phyloP scores from a whole-genome alignment of 164 flowering plant genomes.

The Annona squamosa region DNA sequence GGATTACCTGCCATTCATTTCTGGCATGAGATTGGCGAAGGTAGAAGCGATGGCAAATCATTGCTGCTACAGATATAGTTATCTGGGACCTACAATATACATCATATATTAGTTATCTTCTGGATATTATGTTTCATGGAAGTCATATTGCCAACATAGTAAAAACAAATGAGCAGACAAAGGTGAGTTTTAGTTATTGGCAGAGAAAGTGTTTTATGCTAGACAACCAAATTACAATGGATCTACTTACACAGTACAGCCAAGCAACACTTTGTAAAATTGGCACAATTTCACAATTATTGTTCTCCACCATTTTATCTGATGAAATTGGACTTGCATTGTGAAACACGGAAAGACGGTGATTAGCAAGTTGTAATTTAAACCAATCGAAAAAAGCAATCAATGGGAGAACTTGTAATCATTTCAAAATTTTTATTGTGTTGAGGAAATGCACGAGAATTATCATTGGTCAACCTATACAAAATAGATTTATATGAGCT shows the following conservation, averaged over 20 bases:
- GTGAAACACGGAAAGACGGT: not conserved
- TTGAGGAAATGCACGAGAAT: conserved; percentile 1
- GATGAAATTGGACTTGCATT: not conserved
- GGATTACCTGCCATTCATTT: conserved; percentile 55
- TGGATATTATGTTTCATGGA: not conserved
- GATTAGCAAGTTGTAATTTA: not conserved
- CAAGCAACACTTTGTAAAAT: too few relatives aligned
- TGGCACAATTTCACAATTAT: not conserved
- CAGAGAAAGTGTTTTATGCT: not conserved
- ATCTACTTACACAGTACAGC: too few relatives aligned
- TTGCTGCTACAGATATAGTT: conserved; percentile 50
- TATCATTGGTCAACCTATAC: not conserved
- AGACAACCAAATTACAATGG: not conserved
- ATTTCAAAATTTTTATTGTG: not conserved
- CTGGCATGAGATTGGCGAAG: conserved; percentile 60
- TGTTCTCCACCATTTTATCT: not conserved
- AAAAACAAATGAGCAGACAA: not conserved
- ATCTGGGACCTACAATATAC: conserved; percentile 44
- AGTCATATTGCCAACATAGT: not conserved
- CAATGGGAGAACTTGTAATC: not conserved
- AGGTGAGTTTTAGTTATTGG: not conserved
- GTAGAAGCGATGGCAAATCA: conserved; percentile 66
- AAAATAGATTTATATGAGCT: not conserved
- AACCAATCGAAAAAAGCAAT: too few relatives aligned
- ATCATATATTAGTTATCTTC: conserved; percentile 2